Evolutionary conservation across 768 basidiomycete genomes (phyloP).

Genomic region (Nidularia sp.): DNA sequence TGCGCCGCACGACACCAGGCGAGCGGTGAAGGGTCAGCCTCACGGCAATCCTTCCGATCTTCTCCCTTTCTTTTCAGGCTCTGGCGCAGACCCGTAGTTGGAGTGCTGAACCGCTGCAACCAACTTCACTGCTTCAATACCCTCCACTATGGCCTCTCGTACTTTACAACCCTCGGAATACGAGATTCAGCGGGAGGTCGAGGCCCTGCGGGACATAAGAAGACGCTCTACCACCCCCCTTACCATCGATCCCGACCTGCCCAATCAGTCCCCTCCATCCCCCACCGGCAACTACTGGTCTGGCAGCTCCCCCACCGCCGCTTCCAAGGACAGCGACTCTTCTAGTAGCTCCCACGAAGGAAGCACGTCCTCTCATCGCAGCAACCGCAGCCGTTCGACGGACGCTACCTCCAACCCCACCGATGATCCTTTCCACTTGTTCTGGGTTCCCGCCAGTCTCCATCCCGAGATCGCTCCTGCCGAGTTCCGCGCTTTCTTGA

Average conservation of each 20-base stretch:
- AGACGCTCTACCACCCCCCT: constrained; percentile 83
- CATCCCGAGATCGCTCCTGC: constrained; percentile 98
- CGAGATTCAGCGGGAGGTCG: constrained; percentile 85
- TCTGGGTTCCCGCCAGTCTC: constrained; percentile 96
- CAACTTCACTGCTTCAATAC: constrained; percentile 1
- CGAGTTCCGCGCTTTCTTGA: constrained; percentile 92
- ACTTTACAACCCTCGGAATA: constrained; percentile 75
- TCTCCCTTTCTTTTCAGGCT: neutral
- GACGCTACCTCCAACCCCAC: constrained; percentile 22
- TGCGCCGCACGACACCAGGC: too few species aligned
- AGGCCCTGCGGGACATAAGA: constrained; percentile 78
- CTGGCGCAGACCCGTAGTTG: too few species aligned
- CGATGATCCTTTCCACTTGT: constrained; percentile 86
- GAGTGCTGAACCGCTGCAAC: neutral
- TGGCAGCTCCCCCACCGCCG: constrained; percentile 18
- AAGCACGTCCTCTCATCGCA: constrained; percentile 14
- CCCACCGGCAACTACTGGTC: constrained; percentile 54
- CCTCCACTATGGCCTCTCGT: constrained; percentile 30
- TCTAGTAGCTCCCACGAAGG: constrained; percentile 28
- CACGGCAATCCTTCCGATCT: neutral
- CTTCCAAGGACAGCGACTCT: constrained; percentile 38
- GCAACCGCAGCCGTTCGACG: constrained; percentile 16
- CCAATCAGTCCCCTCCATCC: constrained; percentile 63
- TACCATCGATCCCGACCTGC: constrained; percentile 89
- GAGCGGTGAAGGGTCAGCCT: too few species aligned